These are phyloP conservation scores for Cladosporium cucumerinum DNA, from an alignment of 2,329 filamentous ascomycete species.

Conservation along the genomic window DNA sequence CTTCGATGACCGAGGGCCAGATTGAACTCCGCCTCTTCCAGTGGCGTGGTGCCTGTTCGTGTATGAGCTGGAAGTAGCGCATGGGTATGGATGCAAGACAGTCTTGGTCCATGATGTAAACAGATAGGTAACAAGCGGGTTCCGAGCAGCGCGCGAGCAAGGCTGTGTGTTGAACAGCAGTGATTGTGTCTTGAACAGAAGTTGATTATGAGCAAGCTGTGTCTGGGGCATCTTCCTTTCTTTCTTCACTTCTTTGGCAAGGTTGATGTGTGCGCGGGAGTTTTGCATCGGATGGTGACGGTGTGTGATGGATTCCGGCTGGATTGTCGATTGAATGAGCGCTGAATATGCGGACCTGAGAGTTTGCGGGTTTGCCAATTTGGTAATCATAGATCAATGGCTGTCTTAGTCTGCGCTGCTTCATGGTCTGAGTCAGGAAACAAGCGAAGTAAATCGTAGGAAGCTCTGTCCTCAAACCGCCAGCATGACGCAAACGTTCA, in stretches of 20 bases:
- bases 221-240: background rate
- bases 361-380: background rate
- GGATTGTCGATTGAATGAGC: background rate
- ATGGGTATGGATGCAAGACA: background rate
- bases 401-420: background rate
- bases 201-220: background rate
- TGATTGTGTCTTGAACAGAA: background rate
- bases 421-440: background rate
- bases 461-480: no score
- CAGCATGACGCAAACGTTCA: background rate
- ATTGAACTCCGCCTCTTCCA: background rate
- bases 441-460: background rate
- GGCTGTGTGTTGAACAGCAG: background rate
- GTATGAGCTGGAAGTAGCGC: background rate
- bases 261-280: background rate
- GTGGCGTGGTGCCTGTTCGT: background rate
- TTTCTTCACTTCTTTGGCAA: background rate
- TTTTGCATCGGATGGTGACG: background rate
- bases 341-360: background rate
- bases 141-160: background rate
- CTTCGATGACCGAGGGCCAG: background rate
- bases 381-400: background rate
- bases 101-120: background rate
- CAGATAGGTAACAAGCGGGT: background rate
- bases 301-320: background rate